phyloP scores from a whole-genome alignment of 2,329 filamentous ascomycete genomes.

The Fusarium nelsonii region DNA sequence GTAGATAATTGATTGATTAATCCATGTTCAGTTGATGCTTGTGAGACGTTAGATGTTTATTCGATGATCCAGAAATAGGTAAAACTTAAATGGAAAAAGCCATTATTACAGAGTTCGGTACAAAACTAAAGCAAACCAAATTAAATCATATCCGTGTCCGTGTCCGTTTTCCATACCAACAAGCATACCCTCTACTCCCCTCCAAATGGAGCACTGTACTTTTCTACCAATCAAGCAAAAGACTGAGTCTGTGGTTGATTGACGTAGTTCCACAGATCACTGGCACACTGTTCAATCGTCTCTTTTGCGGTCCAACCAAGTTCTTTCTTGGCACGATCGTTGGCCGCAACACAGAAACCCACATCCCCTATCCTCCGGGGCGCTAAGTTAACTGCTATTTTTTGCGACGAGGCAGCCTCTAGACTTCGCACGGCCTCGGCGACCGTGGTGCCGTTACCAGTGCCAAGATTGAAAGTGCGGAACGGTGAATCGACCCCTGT shows the following conservation, averaged over 20 bases:
- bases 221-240: too few relatives aligned
- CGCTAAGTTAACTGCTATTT: neutral
- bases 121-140: too few relatives aligned
- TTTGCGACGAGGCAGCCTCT: slow-evolving; percentile 50
- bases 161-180: too few relatives aligned
- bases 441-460: slow-evolving; percentile 60
- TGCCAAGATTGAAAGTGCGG: slow-evolving; percentile 61
- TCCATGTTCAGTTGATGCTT: too few relatives aligned
- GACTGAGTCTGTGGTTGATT: neutral
- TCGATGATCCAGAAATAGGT: too few relatives aligned
- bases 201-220: too few relatives aligned
- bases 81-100: too few relatives aligned
- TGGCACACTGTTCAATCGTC: slow-evolving; percentile 1
- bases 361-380: slow-evolving; percentile 2
- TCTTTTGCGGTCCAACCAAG: slow-evolving; percentile 6
- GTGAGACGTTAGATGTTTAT: too few relatives aligned
- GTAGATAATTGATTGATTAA: too few relatives aligned
- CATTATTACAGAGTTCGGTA: too few relatives aligned
- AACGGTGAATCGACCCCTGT: slow-evolving; percentile 51
- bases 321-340: slow-evolving; percentile 3
- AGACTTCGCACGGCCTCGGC: slow-evolving; percentile 58
- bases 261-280: slow-evolving; percentile 7
- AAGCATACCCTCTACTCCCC: too few relatives aligned
- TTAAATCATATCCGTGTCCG: too few relatives aligned
- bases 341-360: slow-evolving; percentile 11